phyloP scores from a whole-genome alignment of 768 basidiomycete species.

The Pisolithus sp. region DNA sequence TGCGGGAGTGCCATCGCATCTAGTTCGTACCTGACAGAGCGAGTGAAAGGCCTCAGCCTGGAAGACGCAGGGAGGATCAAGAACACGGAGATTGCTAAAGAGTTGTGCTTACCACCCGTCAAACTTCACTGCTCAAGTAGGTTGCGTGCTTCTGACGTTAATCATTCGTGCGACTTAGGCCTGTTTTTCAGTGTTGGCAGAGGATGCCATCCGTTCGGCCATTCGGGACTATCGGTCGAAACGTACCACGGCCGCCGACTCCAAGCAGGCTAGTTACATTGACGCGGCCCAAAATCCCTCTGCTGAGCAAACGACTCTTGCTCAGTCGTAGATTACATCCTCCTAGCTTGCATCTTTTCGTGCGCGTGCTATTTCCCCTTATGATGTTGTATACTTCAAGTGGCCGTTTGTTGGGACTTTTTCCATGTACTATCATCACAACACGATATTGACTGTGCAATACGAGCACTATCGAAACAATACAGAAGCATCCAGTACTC shows the following conservation, averaged over 20 bases:
- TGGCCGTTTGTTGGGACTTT: background rate
- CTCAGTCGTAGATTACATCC: constrained; percentile 1
- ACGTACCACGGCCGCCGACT: constrained; percentile 46
- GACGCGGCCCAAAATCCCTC: constrained; percentile 57
- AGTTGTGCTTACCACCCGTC: constrained; percentile 90
- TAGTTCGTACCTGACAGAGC: constrained; percentile 97
- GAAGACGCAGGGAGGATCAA: constrained; percentile 96
- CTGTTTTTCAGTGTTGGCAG: constrained; percentile 70
- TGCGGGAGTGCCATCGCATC: constrained; percentile 98
- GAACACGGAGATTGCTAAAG: constrained; percentile 99
- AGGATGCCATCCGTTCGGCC: constrained; percentile 97
- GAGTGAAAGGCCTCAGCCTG: constrained; percentile 88
- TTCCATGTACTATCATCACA: no score
- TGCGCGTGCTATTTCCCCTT: background rate
- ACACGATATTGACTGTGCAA: background rate
- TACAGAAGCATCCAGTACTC: background rate
- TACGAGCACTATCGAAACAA: background rate
- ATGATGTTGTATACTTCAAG: background rate
- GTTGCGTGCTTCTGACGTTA: constrained; percentile 25
- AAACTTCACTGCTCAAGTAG: constrained; percentile 92
- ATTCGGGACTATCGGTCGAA: constrained; percentile 95
- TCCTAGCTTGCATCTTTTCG: background rate
- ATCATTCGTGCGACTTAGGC: constrained; percentile 18
- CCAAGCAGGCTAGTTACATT: constrained; percentile 58
- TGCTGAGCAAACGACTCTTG: constrained; percentile 39